Base-by-base conservation (phyloP, 2,329 filamentous ascomycete species). In the Epichloe gansuensis region DNA sequence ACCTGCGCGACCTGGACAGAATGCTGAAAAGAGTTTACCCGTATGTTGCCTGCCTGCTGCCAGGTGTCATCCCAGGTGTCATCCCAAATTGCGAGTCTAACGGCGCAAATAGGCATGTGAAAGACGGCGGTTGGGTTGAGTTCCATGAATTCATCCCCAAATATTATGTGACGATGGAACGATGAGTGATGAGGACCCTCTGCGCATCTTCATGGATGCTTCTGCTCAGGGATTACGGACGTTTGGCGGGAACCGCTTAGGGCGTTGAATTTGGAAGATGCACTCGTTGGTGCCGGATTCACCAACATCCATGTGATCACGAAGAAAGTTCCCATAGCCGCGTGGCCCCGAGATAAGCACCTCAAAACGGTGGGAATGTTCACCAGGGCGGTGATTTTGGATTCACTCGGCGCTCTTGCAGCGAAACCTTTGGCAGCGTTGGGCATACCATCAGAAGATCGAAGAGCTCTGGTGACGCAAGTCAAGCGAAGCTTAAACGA, bases 111-210 rank as follows among this genome's bases (percentile, higher is more conserved):
- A 73, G 69, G 9, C 64, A 75, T 52, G 58, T 75, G 11, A 67
- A 63, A 43, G 67, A 69, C 0, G 75, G 75, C n/a, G 75, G 74
- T 46, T 77, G 74, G 71, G 65, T 78, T 38, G 75, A 78, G 56
- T 70, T 75, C 42, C 72, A 75, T 23, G 75, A 77, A 50, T 64
- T 74, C 34, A 66, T 71, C 45, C 65, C 65, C 62, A 62, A 25
- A 64, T 73, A 12, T 61, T 65, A 31, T 75, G 69, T 55, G 73
- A 76, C 55, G 71, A 75, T 51, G 67, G 61, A 43, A 71, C 71
- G 9, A 73, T 76, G 67, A 59, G 61, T 2, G 59, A 64, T 3
- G 65, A 73, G 50, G 67, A 74, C 45, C 63, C 68, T 3, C 58
- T 74, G 38, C 59, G 59, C 25, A 57, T 61, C 7, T 68, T 70